Evolutionary conservation across 495 filamentous ascomycete species (phyloP), one percentile per base, ranked within the genome.

Genomic region (Penicillium cosmopolitanum): DNA sequence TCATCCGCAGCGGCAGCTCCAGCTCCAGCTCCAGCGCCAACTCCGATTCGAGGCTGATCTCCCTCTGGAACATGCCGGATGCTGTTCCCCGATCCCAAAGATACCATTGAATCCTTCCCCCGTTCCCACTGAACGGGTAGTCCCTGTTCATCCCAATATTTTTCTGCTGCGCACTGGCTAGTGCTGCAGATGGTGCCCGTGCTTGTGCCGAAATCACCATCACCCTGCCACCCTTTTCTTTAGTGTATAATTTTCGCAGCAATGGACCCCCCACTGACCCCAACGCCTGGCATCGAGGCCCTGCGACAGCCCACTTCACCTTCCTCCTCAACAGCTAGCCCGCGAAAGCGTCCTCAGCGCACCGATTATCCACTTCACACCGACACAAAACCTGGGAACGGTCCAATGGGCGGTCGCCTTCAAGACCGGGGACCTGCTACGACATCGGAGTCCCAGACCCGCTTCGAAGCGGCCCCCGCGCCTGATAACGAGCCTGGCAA

Each of bases 401-500:
- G 57, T 53, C 62, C 62, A 69, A 69, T 67, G 60, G 60, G 61
- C 55, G 56, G 58, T 21, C 57, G 57, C 19, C 55, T 53, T 42
- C 55, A 57, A 55, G 52, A 55, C 15, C 52, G 50, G 34, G 34
- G 40, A 50, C 60, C 67, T 61, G 56, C 56, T 33, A 53, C 63
- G 21, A 47, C 57, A 35, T 57, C 70, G 43, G 66, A 66, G 56
- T 58, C 63, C 57, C 70, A 66, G 56, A 60, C 63, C 57, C 70
- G 62, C 57, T 59, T 58, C 21, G 11, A 48, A 31, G 62, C 63
- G 23, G 34, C 57, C 67, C 69, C 69, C 65, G 61, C 68, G 61
- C 50, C 61, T 50, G 61, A 68, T 63, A 60, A 31, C 50, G 58
- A 28, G 52, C 50, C 57, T 46, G 65, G 51, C 51, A 68, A 68